A percentile compares a stretch with the other conserved stretches of the same genome.
These are phyloP conservation scores for Senna siamea DNA, from an alignment of 306 rosid genomes.

Conservation along the genomic window DNA sequence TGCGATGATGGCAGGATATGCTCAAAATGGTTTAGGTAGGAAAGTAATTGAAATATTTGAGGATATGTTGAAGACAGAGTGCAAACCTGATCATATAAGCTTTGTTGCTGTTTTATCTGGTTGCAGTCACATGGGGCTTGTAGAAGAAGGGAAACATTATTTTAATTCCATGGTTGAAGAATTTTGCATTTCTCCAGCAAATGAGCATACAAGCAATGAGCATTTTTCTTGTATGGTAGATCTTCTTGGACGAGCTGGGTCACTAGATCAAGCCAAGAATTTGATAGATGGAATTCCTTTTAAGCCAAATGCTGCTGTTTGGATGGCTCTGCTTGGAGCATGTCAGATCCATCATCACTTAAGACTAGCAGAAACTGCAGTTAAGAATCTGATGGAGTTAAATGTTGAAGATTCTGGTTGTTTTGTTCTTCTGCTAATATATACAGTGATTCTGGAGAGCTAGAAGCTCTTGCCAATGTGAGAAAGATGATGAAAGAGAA, in stretches of 20 bases:
- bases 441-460: no score
- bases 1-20: no score
- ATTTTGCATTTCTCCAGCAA: no score
- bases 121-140: slow-evolving; percentile 54
- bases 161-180: slow-evolving; percentile 50
- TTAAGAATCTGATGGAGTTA: no score
- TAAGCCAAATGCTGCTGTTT: slow-evolving; percentile 50
- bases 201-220: slow-evolving; percentile 42
- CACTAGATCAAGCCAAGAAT: slow-evolving; percentile 48
- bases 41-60: slow-evolving; percentile 46
- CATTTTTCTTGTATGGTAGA: slow-evolving; percentile 60
- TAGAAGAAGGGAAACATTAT: slow-evolving; percentile 47
- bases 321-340: no score
- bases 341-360: no score
- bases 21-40: slow-evolving; percentile 55
- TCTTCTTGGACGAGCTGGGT: slow-evolving; percentile 57
- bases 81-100: slow-evolving; percentile 53
- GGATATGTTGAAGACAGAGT: slow-evolving; percentile 43
- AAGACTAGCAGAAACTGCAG: no score
- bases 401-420: no score
- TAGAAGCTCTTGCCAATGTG: no score
- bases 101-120: slow-evolving; percentile 51
- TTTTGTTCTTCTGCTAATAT: no score
- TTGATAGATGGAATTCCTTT: slow-evolving; percentile 48
- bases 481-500: no score